Percentiles rank a stretch among this genome's conserved stretches.
Evolutionary conservation across 169 alveolate genomes (phyloP).

Genomic region (Eimeria sp.): DNA sequence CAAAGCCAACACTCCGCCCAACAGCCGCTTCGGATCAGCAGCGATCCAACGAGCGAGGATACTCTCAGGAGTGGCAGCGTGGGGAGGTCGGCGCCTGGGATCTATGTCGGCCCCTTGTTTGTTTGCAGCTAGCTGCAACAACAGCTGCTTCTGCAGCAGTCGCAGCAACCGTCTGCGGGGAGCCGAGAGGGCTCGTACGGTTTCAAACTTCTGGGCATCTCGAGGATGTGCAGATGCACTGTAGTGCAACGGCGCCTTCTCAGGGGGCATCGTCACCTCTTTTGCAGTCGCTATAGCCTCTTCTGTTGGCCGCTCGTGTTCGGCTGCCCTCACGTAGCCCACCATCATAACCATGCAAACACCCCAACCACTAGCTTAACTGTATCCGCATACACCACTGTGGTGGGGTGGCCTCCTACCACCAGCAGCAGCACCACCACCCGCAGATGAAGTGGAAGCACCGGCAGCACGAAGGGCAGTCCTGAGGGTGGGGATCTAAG

Average conservation of each 20-base stretch:
- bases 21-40: constrained; percentile 16
- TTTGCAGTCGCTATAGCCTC: background rate
- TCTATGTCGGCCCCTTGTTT: constrained; percentile 22
- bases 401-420: background rate
- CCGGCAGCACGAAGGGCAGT: background rate
- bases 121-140: constrained; percentile 38
- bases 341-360: constrained; percentile 10
- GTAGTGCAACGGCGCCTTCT: background rate
- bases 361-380: background rate
- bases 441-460: background rate
- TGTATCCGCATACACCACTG: background rate
- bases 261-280: background rate
- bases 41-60: constrained; percentile 59
- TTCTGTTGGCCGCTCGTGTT: constrained; percentile 16
- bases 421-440: constrained; percentile 12
- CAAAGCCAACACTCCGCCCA: background rate
- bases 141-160: constrained; percentile 35
- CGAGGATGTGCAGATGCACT: background rate
- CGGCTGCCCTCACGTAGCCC: constrained; percentile 24
- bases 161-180: background rate
- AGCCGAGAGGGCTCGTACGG: background rate
- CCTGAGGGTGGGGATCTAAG: background rate
- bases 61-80: constrained; percentile 68
- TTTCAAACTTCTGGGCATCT: background rate
- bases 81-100: constrained; percentile 57